These are phyloP conservation scores for Lepidium didymum DNA, from an alignment of 345 rosid species.

Conservation along the genomic window DNA sequence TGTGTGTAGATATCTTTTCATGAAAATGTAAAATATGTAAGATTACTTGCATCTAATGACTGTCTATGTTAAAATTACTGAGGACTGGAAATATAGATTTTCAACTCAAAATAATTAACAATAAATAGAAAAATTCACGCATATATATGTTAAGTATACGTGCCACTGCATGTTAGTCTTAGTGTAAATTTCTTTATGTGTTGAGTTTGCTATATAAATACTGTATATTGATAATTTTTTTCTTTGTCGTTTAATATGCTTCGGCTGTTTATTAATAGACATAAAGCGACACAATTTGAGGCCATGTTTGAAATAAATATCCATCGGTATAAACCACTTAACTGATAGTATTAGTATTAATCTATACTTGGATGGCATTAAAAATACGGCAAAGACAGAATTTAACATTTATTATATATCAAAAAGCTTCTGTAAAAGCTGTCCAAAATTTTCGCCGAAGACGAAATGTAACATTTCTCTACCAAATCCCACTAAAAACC, in stretches of 20 bases:
- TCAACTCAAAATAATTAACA: no score
- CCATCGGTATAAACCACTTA: not conserved
- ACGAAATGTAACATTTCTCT: conserved; percentile 2
- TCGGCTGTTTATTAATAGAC: not conserved
- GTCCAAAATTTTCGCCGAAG: conserved; percentile 13
- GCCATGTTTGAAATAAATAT: not conserved
- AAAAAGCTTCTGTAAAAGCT: not conserved
- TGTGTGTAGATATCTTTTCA: not conserved
- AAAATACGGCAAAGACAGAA: not conserved
- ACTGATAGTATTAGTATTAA: no score
- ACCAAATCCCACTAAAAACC: conserved; percentile 21
- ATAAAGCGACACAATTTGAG: conserved; percentile 16
- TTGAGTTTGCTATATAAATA: not conserved
- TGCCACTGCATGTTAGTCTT: no score
- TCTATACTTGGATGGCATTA: not conserved
- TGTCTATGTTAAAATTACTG: not conserved
- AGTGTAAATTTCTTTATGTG: not conserved
- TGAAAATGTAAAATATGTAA: not conserved
- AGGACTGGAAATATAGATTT: no score
- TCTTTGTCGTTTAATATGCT: conserved; percentile 3
- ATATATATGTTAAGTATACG: no score
- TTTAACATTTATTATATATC: not conserved
- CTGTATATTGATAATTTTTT: not conserved
- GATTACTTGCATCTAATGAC: not conserved
- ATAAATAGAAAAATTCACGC: no score